phyloP scores from a whole-genome alignment of 257 asterid genomes.

The Osmanthus fragrans region DNA sequence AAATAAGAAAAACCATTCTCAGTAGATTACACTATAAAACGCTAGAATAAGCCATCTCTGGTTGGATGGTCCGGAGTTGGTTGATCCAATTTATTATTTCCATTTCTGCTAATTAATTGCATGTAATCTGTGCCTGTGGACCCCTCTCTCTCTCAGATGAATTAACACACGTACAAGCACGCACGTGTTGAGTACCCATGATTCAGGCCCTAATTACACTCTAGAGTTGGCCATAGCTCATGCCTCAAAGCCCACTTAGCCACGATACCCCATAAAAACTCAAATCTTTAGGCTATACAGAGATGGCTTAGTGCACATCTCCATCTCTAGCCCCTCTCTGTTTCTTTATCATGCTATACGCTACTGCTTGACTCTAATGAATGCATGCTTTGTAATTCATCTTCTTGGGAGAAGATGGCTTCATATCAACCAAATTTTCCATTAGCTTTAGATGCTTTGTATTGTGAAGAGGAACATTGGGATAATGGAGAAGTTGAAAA shows the following conservation, averaged over 20 bases:
- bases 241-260: slow-evolving; percentile 12
- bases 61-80: not conserved
- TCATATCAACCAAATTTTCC: slow-evolving; percentile 36
- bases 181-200: slow-evolving; percentile 34
- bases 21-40: not conserved
- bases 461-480: slow-evolving; percentile 51
- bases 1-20: not conserved
- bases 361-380: slow-evolving; percentile 40
- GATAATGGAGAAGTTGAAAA: slow-evolving; percentile 19
- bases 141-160: not conserved
- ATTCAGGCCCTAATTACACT: not conserved
- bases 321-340: slow-evolving; percentile 29
- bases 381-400: slow-evolving; percentile 18
- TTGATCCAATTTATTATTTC: not conserved
- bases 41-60: not conserved
- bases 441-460: slow-evolving; percentile 35
- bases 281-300: slow-evolving; percentile 27
- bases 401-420: slow-evolving; percentile 47
- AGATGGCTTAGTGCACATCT: slow-evolving; percentile 38
- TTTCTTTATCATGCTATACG: slow-evolving; percentile 19
- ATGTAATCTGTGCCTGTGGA: slow-evolving; percentile 6
- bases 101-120: slow-evolving; percentile 3
- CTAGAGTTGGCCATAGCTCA: slow-evolving; percentile 1
- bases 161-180: slow-evolving; percentile 23
- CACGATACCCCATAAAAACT: slow-evolving; percentile 26